Evolutionary conservation across 2,329 filamentous ascomycete genomes (phyloP), one percentile per base, ranked within the genome.

Genomic region (Bipolaris victoriae): DNA sequence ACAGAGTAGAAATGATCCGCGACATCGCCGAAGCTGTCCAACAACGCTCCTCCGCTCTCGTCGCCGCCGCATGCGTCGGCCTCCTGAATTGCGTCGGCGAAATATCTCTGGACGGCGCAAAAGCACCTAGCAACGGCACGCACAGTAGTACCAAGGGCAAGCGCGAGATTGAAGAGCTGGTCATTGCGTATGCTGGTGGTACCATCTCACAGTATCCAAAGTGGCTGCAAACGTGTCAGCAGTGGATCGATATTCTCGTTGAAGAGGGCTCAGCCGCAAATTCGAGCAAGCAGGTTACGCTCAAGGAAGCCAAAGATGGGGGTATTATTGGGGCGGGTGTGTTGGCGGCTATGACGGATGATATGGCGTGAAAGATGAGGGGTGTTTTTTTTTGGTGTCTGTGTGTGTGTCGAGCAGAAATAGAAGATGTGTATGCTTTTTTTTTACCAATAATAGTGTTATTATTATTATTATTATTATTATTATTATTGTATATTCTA

Each of bases 201-300:
- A 92, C 90, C 68, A 93, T 93, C 57, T 85, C 87, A n/a, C 86
- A 90, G 67, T 92, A 92, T 67, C 90, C 90, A 46, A 84, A 90
- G 65, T 92, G 91, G 75, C 80, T 90, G 40, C 77, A 80, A 43
- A 88, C 89, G 66, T 91, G 88, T 62, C 89, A 92, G 73, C 68
- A 77, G 13, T 90, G 90, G 69, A 81, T 93, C 48, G 86, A 91
- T 58, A 75, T 77, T 4, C 72, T 84, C 13, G 79, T 84, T 18
- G 79, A 80, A 35, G 76, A 79, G 39, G 80, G 79, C 26, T 76
- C 55, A 5, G 33, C 69, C 11, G 43, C 35, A 6, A 74, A 76
- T 55, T 45, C 37, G 1, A 60, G 62, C 7, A 83, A 83, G 61
- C 79, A 77, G 29, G 80, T 84, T 1, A 81, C 84, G 39, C 66